Base-by-base conservation (phyloP, 441 rosid genomes). In the Mallotus japonicus region DNA sequence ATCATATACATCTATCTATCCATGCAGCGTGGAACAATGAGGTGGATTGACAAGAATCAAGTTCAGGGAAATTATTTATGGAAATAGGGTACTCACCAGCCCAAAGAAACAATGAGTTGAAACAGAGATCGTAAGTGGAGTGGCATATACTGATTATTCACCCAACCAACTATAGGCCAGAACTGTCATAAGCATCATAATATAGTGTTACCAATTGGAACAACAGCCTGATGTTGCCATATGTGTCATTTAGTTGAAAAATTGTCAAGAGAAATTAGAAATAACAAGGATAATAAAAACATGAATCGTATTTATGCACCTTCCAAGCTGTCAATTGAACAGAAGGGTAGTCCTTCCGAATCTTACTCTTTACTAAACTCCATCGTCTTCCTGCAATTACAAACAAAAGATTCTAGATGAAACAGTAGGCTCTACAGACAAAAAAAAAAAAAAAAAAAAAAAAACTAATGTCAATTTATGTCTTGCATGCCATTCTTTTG, bases 241-340 rank as follows among this genome's bases (percentile, higher is more conserved):
- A 40, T 8, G 3, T 37, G 19, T 20, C 51, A 34, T 37, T 54
- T 14, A 19, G 42, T 22, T 9, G 5, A 32, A 16, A 5, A 42
- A 14, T 16, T 8, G 44, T 32, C 4, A 32, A 14, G 49, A 1
- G 16, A 1, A 34, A 66, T 58, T 37, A 5, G 3, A 17, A 17
- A 19, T 22, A 34, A 22, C 54, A 12, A 10, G 49, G 49, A 22
- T 22, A 49, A 20, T 0, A 17, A n/a, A 42, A n/a, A 34, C 32
- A 56, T 22, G 47, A 15, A 40, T 58, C 8, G 9, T 15, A 15
- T 46, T 65, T 34, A 28, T 69, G 50, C 77, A 94, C 98, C 96
- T 85, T 90, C 98, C 98, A 94, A 12, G 98, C 93, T 51, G 97
- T 87, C 73, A 88, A 78, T 61, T 94, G 98, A 69, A 94, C 65